phyloP scores from a whole-genome alignment of 2,329 filamentous ascomycete species.

The Chaetomium sp. region DNA sequence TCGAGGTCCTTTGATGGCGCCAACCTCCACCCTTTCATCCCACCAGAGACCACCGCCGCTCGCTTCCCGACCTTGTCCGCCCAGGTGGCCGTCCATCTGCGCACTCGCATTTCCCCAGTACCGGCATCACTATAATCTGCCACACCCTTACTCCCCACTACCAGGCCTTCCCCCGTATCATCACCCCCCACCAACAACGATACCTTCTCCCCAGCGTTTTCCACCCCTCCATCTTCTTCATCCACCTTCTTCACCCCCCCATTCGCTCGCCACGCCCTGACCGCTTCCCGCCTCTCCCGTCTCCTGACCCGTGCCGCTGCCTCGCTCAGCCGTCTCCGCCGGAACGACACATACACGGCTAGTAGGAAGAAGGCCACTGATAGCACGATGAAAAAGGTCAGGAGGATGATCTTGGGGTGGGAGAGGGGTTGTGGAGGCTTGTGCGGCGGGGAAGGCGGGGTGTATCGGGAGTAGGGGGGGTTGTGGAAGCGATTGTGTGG shows the following conservation, averaged over 20 bases:
- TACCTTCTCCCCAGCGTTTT: constrained; percentile 6
- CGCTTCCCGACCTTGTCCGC: too few relatives aligned
- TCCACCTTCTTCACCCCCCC: neutral
- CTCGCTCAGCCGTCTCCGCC: neutral
- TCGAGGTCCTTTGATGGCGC: neutral
- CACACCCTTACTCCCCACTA: too few relatives aligned
- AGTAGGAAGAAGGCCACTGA: neutral
- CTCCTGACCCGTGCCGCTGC: neutral
- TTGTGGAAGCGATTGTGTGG: neutral
- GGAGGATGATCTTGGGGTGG: constrained; percentile 30
- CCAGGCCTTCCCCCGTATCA: too few relatives aligned
- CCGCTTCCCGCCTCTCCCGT: neutral
- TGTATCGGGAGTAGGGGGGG: neutral
- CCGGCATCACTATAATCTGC: too few relatives aligned
- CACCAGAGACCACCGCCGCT: too few relatives aligned
- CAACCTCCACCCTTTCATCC: too few relatives aligned
- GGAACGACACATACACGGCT: neutral
- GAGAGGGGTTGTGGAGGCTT: constrained; percentile 12
- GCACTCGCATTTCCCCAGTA: too few relatives aligned
- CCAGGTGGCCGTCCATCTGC: too few relatives aligned
- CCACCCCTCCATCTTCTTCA: neutral
- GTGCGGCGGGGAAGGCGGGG: neutral
- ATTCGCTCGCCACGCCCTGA: neutral
- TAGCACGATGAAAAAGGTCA: constrained; percentile 26
- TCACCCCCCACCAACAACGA: neutral